Evolutionary conservation across 306 rosid genomes (phyloP).

Genomic region (Arachis hypogaea): DNA sequence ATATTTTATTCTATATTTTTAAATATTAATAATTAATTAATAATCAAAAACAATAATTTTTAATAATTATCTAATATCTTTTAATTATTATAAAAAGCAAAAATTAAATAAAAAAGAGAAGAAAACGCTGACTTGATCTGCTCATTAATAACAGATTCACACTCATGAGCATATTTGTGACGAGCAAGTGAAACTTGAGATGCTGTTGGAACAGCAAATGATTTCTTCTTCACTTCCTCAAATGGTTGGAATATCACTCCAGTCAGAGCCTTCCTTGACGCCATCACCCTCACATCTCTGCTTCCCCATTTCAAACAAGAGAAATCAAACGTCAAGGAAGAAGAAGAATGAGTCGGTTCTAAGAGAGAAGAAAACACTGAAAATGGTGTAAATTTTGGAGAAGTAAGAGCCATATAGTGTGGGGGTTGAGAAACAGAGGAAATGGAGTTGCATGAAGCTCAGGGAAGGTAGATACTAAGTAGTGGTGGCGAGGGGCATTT

Average conservation of each 20-base stretch:
- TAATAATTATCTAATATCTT: too few relatives aligned
- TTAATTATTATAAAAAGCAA: too few relatives aligned
- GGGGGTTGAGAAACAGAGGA: not conserved
- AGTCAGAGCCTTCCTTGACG: constrained; percentile 34
- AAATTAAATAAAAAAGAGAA: not conserved
- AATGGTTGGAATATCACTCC: constrained; percentile 56
- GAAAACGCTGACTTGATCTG: constrained; percentile 53
- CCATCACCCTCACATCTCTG: constrained; percentile 44
- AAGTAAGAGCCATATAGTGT: constrained; percentile 43
- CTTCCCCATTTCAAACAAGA: constrained; percentile 14
- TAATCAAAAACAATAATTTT: too few relatives aligned
- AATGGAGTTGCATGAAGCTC: not conserved
- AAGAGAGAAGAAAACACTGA: constrained; percentile 27
- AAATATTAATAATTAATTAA: too few relatives aligned
- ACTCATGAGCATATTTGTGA: constrained; percentile 42
- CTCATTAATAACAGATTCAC: constrained; percentile 53
- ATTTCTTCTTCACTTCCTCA: constrained; percentile 51
- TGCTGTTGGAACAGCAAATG: constrained; percentile 43
- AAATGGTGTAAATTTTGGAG: constrained; percentile 40
- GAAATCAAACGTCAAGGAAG: constrained; percentile 23
- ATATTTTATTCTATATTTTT: too few relatives aligned
- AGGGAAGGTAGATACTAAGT: constrained; percentile 15
- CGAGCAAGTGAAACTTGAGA: constrained; percentile 55
- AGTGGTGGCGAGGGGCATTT: constrained; percentile 20
- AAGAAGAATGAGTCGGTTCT: constrained; percentile 29